These are phyloP conservation scores for Paraconiothyrium brasiliense DNA, from an alignment of 2,329 filamentous ascomycete species.

Conservation along the genomic window DNA sequence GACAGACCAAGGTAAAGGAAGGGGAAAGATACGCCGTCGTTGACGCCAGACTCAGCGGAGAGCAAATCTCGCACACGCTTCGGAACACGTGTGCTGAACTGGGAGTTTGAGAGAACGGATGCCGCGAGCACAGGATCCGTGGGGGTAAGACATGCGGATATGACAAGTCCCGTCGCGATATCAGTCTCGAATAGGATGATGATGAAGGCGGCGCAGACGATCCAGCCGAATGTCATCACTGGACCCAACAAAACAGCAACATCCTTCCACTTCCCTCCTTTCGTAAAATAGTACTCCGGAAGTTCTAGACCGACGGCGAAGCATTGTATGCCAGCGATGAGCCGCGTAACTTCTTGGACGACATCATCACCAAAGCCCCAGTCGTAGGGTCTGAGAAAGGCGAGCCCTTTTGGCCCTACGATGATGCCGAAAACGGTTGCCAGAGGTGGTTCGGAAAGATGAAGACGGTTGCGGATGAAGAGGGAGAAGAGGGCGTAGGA, in stretches of 20 bases:
- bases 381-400: slow-evolving; percentile 50
- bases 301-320: slow-evolving; percentile 51
- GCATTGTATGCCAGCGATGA: slow-evolving; percentile 57
- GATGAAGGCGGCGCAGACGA: slow-evolving; percentile 59
- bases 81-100: slow-evolving; percentile 63
- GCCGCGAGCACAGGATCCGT: slow-evolving; percentile 67
- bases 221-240: slow-evolving; percentile 61
- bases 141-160: slow-evolving; percentile 65
- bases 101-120: slow-evolving; percentile 62
- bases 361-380: slow-evolving; percentile 56
- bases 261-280: slow-evolving; percentile 59
- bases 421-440: slow-evolving; percentile 58
- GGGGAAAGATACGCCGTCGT: slow-evolving; percentile 65
- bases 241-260: slow-evolving; percentile 60
- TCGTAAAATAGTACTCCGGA: slow-evolving; percentile 57
- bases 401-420: slow-evolving; percentile 53
- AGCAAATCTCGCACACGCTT: slow-evolving; percentile 62
- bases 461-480: slow-evolving; percentile 58
- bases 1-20: slow-evolving; percentile 65
- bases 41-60: slow-evolving; percentile 64
- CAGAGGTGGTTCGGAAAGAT: slow-evolving; percentile 60
- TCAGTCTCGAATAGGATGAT: slow-evolving; percentile 58
- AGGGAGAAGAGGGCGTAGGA: slow-evolving; percentile 57
- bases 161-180: slow-evolving; percentile 58
- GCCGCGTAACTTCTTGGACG: slow-evolving; percentile 54